Base-by-base conservation (phyloP, 75 land plant species). In the Isoetes taiwanensis region DNA sequence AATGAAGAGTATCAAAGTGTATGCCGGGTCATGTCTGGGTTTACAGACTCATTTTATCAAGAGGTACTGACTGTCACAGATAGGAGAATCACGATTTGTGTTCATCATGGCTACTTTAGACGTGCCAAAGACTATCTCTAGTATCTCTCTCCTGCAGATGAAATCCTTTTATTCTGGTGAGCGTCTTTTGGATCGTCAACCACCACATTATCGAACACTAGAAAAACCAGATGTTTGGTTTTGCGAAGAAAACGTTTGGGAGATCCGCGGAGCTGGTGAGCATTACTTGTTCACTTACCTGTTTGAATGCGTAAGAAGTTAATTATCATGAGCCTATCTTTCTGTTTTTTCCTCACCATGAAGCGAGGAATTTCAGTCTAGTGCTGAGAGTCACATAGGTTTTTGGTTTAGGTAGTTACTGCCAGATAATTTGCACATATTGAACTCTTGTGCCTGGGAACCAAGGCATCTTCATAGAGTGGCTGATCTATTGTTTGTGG, bases 1-100 rank as follows among this genome's bases (percentile, higher is more conserved):
- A 57, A 78, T 25, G 95, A 93, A 65, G 98, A 84, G 57, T 93
- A 62, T 64, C 94, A 93, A 39, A 93, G 98, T 71, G 98, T 93
- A 1, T 93, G 98, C 38, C 89, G 98, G 56, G 98, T 93, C 39
- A 93, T 93, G 98, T 93, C 98, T 57, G 98, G 98, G 10, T 93
- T 93, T 58, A 77, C 90, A 32, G 98, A 93, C 67, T 64, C 78
- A 24, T 93, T 93, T 52, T 93, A 93, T 58, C 62, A 32, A 35
- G 79, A 87, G 83, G 98, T 93, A 66, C 16, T 64, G 30, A 5
- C 33, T 38, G 19, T n/a, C n/a, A n/a, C n/a, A n/a, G n/a, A n/a
- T n/a, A n/a, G n/a, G n/a, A n/a, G n/a, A n/a, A n/a, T n/a, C n/a
- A n/a, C n/a, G n/a, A n/a, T 17, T 14, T 40, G 28, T 12, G 23